Evolutionary conservation across 495 filamentous ascomycete genomes (phyloP).

Genomic region (Aspergillus homomorphus): DNA sequence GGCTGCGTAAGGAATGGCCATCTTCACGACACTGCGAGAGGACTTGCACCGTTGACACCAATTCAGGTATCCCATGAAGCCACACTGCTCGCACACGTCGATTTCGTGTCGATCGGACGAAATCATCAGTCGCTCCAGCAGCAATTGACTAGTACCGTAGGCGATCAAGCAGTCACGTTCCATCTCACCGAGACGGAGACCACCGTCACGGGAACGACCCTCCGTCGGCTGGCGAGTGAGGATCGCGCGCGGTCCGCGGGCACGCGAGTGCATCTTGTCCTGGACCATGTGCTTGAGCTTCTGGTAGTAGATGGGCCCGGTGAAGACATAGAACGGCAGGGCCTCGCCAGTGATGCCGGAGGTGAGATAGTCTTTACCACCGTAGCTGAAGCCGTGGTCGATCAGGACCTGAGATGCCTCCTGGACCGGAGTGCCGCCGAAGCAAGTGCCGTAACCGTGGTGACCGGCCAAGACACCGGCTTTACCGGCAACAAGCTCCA

Average conservation of each 20-base stretch:
- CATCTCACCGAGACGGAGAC: conserved; percentile 96
- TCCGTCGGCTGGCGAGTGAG: conserved; percentile 96
- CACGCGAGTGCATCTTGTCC: conserved; percentile 98
- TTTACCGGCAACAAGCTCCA: conserved; percentile 93
- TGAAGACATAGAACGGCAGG: conserved; percentile 94
- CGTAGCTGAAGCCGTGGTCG: conserved; percentile 87
- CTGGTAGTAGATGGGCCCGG: conserved; percentile 98
- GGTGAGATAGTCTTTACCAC: conserved; percentile 94
- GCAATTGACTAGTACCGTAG: conserved; percentile 87
- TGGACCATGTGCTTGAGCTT: conserved; percentile 99
- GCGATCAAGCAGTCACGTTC: conserved; percentile 97
- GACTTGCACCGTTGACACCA: conserved; percentile 91
- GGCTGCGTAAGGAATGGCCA: conserved; percentile 98
- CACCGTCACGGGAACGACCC: conserved; percentile 87
- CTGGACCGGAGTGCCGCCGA: conserved; percentile 87
- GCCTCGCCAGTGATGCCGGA: conserved; percentile 92
- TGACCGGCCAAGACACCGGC: conserved; percentile 80
- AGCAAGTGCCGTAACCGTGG: conserved; percentile 88
- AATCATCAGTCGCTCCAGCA: conserved; percentile 92
- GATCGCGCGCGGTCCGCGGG: conserved; percentile 83
- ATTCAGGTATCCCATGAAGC: conserved; percentile 88
- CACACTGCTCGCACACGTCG: conserved; percentile 89
- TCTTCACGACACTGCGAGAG: conserved; percentile 72
- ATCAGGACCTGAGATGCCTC: conserved; percentile 84
- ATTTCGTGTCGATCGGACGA: conserved; percentile 85